Base-by-base conservation (phyloP, 805 yeast species). In the Schwanniomyces sp. region DNA sequence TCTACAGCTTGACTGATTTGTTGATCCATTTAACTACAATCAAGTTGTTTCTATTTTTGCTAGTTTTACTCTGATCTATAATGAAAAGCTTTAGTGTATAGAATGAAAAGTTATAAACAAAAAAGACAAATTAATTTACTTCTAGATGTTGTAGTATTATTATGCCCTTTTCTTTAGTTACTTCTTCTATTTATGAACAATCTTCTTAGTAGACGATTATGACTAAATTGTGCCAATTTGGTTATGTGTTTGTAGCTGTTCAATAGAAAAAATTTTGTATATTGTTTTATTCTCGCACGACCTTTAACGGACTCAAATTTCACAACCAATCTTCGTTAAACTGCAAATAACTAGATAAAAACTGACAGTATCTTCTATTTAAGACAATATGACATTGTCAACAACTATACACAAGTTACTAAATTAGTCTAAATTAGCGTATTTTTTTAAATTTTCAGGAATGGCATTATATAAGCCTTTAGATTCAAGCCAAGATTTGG, bases 1-100 rank as follows among this genome's bases (percentile, higher is more conserved):
- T 81, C 84, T 41, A 91, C 94, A 37, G 96, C 97, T 69, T 89
- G 94, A 64, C 81, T 89, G 58, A 91, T 85, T 73, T 91, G 95
- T 53, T 73, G 70, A 50, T 74, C 76, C 69, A 64, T 64, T 54
- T 40, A 51, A 32, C 26, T 37, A 44, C 42, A 44, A 25, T 32
- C 30, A 40, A 40, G 36, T 29, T 28, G 36, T 41, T 24, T 41
- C 36, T 17, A 24, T 41, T 41, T 21, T 32, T 29, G 28, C 17
- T 41, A 29, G 12, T 21, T 9, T 37, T 37, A 37, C 27, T 37
- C 27, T 37, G 40, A 37, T 37, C 40, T 37, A 37, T 37, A 32
- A 32, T 32, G 36, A 32, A 18, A 32, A 32, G 36, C 21, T 32
- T 32, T 14, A 21, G 7, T 18, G 36, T 17, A 32, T 14, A 32